phyloP scores from a whole-genome alignment of 192 early-diverging fungal species.

The Coemansia brasiliensis region DNA sequence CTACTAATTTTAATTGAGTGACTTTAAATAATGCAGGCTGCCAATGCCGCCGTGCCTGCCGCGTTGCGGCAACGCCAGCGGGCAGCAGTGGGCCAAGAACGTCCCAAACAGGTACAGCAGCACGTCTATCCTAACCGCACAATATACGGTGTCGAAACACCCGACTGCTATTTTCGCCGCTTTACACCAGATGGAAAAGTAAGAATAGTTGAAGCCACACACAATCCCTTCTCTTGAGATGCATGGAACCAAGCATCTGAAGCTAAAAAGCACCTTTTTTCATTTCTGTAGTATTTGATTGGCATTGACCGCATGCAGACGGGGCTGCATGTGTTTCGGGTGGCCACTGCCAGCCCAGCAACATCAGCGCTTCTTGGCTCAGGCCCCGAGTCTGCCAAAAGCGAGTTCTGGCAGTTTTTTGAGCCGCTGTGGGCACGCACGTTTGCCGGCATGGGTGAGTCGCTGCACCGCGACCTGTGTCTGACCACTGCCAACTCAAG shows the following conservation, averaged over 20 bases:
- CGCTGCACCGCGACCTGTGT: conserved; percentile 51
- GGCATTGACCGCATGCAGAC: conserved; percentile 40
- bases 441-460: conserved; percentile 33
- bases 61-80: conserved; percentile 25
- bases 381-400: conserved; percentile 17
- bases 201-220: background rate
- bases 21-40: background rate
- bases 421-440: conserved; percentile 34
- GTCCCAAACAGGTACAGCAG: conserved; percentile 10
- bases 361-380: conserved; percentile 22
- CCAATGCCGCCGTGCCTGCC: conserved; percentile 16
- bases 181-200: conserved; percentile 53
- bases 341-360: conserved; percentile 28
- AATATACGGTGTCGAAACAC: conserved; percentile 45
- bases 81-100: background rate
- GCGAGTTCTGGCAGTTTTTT: conserved; percentile 51
- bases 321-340: conserved; percentile 39
- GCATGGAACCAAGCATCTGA: background rate
- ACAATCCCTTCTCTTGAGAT: background rate
- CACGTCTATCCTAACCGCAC: conserved; percentile 52
- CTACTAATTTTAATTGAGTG: too few relatives aligned
- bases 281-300: conserved; percentile 31
- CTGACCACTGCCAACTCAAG: conserved; percentile 29
- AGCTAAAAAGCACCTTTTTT: background rate
- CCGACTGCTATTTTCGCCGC: conserved; percentile 50